Conservation (phyloP, 2,329 filamentous ascomycete species). For the Cytospora piceicola region DNA sequence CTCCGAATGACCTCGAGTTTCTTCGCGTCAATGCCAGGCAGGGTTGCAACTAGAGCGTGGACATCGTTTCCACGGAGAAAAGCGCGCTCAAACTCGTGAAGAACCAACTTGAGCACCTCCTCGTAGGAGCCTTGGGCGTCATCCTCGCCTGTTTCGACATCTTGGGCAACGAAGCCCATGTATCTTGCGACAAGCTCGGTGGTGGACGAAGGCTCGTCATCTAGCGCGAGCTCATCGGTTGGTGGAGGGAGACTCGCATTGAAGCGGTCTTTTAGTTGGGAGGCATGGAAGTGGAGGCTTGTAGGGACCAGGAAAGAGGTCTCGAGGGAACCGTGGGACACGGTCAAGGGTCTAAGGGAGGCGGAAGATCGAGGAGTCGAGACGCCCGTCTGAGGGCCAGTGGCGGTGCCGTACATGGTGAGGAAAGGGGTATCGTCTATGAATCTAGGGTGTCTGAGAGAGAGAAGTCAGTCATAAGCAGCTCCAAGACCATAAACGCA, state of each 20-base stretch:
- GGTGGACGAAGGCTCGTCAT: conserved; percentile 97
- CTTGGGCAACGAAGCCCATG: conserved; percentile 83
- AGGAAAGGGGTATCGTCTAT: conserved; percentile 48
- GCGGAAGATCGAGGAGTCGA: conserved; percentile 93
- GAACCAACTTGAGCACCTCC: conserved; percentile 86
- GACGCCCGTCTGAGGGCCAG: conserved; percentile 90
- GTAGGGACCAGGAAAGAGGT: conserved; percentile 95
- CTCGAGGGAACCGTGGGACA: conserved; percentile 93
- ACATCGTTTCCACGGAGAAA: conserved; percentile 96
- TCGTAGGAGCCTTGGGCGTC: conserved; percentile 85
- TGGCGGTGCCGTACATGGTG: conserved; percentile 84
- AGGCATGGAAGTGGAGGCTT: conserved; percentile 92
- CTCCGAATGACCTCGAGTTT: conserved; percentile 86
- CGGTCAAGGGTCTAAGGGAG: conserved; percentile 86
- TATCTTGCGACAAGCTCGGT: conserved; percentile 92
- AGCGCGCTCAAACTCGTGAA: conserved; percentile 95
- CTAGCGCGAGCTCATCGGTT: conserved; percentile 95
- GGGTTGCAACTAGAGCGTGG: conserved; percentile 80
- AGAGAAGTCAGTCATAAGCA: conserved; percentile 22
- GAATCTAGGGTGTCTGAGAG: conserved; percentile 31
- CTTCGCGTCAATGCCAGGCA: conserved; percentile 91
- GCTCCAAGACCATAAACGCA: background rate
- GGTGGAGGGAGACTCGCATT: conserved; percentile 81
- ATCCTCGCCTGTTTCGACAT: conserved; percentile 92
- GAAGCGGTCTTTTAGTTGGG: conserved; percentile 92